These are phyloP conservation scores for Peronospora tabacina DNA, from an alignment of 352 stramenopile genomes.

Conservation along the genomic window DNA sequence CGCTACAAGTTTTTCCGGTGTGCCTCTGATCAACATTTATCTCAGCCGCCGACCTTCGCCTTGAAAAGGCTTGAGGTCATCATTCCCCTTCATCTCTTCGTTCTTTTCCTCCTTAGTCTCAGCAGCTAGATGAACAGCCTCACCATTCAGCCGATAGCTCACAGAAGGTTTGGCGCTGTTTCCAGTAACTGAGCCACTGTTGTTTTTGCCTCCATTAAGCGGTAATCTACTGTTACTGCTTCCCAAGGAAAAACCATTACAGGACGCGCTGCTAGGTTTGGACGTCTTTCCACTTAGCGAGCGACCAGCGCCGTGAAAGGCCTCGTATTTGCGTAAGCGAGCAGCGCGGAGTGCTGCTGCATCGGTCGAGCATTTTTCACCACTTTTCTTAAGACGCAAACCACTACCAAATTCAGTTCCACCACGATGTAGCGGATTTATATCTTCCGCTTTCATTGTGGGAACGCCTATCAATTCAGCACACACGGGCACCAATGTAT, in stretches of 20 bases:
- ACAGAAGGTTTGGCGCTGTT: constrained; percentile 15
- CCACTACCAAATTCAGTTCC: constrained; percentile 39
- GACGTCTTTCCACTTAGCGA: constrained; percentile 58
- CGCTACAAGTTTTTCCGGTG: constrained; percentile 7
- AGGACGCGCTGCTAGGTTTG: constrained; percentile 12
- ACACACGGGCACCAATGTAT: neutral
- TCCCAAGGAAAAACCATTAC: constrained; percentile 20
- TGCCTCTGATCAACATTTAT: constrained; percentile 23
- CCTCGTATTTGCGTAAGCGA: constrained; percentile 73
- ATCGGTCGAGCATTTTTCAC: constrained; percentile 49
- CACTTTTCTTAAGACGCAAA: constrained; percentile 65
- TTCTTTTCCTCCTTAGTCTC: constrained; percentile 17
- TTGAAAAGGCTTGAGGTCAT: constrained; percentile 41
- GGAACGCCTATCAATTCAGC: constrained; percentile 39
- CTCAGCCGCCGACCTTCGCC: constrained; percentile 52
- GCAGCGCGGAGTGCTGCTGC: constrained; percentile 55
- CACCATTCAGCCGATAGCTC: constrained; percentile 28
- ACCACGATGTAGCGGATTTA: constrained; percentile 31
- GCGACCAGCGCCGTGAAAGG: constrained; percentile 73
- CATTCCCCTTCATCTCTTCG: constrained; percentile 24
- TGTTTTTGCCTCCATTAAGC: constrained; percentile 13
- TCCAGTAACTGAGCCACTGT: neutral
- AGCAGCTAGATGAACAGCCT: constrained; percentile 20
- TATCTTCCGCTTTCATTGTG: constrained; percentile 49
- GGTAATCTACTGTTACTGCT: constrained; percentile 21